Base-by-base conservation (phyloP, 441 rosid genomes). In the Kokia cookei region DNA sequence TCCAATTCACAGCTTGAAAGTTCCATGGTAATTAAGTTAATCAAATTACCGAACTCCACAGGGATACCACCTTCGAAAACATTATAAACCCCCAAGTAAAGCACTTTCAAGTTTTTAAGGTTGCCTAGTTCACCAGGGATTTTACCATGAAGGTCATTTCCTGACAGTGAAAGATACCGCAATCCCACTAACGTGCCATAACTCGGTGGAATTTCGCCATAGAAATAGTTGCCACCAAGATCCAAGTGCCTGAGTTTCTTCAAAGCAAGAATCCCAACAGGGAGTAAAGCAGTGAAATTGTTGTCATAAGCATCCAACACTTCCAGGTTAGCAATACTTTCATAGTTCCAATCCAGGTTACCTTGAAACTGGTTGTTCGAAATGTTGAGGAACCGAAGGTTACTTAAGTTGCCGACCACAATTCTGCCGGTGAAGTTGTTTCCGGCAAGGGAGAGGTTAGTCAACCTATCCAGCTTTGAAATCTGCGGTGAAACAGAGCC, bases 41-140 rank as follows among this genome's bases (percentile, higher is more conserved):
- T 78, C 64, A 86, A 69, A 24, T 84, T 79, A 2, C 87, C 87
- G 10, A 86, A 67, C 73, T 84, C 87, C 13, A 7, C 72, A 0
- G 89, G 89, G 27, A 86, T 81, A 22, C 89, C 89, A 17, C 85
- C 89, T 68, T 82, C 77, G 7, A 82, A 86, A 64, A 66, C 80
- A 43, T 86, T 86, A 72, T 63, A 80, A 50, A 82, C 77, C 12
- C 87, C 86, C 73, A 84, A 66, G 67, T 80, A 82, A 51, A 86
- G 65, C 83, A 79, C 82, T 73, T 78, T 79, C 69, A 86, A 73
- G 68, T 76, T 77, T 2, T 81, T 77, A 58, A 86, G 78, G 70
- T 84, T 86, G 43, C 89, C 87, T 27, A 86, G 57, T 71, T 84
- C 84, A 19, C 71, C 77, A 11, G 89, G 87, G 64, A 86, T 86